Evolutionary conservation across 2,329 filamentous ascomycete species (phyloP), one percentile per base, ranked within the genome.

Genomic region (Lachnellula arida): DNA sequence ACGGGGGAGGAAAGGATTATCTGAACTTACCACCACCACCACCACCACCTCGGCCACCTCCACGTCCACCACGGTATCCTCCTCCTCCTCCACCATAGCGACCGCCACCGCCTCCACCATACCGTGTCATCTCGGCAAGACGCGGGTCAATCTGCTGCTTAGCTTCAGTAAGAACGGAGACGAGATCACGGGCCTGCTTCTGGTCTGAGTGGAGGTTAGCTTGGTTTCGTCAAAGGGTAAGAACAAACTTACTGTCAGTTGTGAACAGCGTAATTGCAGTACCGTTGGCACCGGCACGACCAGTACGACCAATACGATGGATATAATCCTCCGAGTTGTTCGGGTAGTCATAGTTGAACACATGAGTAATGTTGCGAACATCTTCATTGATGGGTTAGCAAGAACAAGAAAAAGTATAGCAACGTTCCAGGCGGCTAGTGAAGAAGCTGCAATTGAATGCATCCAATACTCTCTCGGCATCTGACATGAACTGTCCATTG

Each of bases 351-450:
- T 97, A 97, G 86, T 97, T 97, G 79, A 99, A 84, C 78, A 99
- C 94, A 80, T 99, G 94, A 78, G 94, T 97, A 81, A 99, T 99
- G 84, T 99, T 96, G 80, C 92, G 93, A 81, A 99, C 94, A 88
- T 99, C 94, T 97, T 97, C 73, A 79, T 74, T 78, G 73, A 81
- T 75, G 84, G 81, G 89, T 96, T 95, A 96, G 91, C 84, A 84
- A 76, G 79, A 82, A 79, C 76, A 78, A 78, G 80, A 74, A 75
- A 70, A 73, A 71, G 68, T 76, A 78, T 80, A 80, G 80, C 81
- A 85, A 82, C 75, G 74, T 78, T 82, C 81, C 81, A 84, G 80
- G 75, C 64, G 64, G 60, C 65, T 66, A 67, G 63, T 70, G 65
- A 66, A 65, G 60, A 59, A 67, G 65, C 66, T 69, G 66, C 66